Conservation (phyloP, 768 basidiomycete genomes). For the Rhodotorula sphaerocarpa region DNA sequence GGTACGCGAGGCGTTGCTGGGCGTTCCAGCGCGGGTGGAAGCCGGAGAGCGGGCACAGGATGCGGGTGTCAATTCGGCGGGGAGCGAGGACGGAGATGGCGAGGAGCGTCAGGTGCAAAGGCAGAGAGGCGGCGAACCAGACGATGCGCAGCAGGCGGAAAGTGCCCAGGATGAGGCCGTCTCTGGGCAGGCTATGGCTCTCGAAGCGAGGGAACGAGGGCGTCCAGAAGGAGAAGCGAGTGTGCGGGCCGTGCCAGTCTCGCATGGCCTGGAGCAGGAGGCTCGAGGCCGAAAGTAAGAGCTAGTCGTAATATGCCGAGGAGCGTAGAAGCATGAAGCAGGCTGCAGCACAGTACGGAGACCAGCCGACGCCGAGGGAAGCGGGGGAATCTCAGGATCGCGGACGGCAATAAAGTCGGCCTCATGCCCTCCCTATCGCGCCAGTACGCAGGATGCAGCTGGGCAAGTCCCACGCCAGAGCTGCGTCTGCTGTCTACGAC, state of each 20-base stretch:
- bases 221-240: conserved; percentile 18
- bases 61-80: neutral
- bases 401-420: too few species aligned
- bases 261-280: neutral
- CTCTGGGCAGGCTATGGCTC: neutral
- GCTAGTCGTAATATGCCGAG: too few species aligned
- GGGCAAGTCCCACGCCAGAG: too few species aligned
- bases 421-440: too few species aligned
- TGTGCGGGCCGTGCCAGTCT: conserved; percentile 12
- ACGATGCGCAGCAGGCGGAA: conserved; percentile 27
- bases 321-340: too few species aligned
- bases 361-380: too few species aligned
- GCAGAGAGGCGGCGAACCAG: conserved; percentile 22
- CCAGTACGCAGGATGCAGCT: too few species aligned
- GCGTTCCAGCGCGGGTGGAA: conserved; percentile 18
- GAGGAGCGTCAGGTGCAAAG: conserved; percentile 8
- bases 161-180: neutral
- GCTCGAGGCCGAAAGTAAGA: too few species aligned
- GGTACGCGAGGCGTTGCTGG: conserved; percentile 26
- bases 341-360: too few species aligned
- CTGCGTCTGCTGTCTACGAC: too few species aligned
- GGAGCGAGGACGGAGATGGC: neutral
- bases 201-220: conserved; percentile 31
- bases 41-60: neutral
- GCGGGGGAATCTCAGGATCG: too few species aligned